Conservation (phyloP, 768 basidiomycete species). For the Termitomyces sp. region DNA sequence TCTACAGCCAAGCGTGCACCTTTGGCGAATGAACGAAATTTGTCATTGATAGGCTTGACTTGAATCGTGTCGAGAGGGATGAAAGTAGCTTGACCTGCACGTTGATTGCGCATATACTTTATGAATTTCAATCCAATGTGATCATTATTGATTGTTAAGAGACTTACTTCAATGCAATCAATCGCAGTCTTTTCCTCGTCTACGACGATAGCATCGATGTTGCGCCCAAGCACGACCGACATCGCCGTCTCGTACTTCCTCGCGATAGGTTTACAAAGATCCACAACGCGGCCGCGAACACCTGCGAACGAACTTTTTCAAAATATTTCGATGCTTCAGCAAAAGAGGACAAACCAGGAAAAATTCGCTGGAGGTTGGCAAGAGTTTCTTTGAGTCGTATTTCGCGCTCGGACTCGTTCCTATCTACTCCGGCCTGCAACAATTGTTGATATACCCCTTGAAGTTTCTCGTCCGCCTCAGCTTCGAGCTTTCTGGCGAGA, state of each 20-base stretch:
- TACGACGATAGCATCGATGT: slow-evolving; percentile 94
- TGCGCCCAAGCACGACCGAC: slow-evolving; percentile 86
- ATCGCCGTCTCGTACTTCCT: slow-evolving; percentile 92
- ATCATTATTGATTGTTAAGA: background rate
- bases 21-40: slow-evolving; percentile 88
- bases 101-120: slow-evolving; percentile 92
- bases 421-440: slow-evolving; percentile 87
- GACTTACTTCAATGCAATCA: slow-evolving; percentile 87
- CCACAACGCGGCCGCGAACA: slow-evolving; percentile 88
- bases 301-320: slow-evolving; percentile 38
- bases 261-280: slow-evolving; percentile 91
- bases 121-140: background rate
- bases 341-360: slow-evolving; percentile 57
- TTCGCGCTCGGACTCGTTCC: slow-evolving; percentile 82
- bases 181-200: slow-evolving; percentile 97
- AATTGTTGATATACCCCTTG: slow-evolving; percentile 78
- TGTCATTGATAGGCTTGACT: slow-evolving; percentile 90
- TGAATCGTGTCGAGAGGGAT: slow-evolving; percentile 98
- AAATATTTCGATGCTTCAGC: background rate
- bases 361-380: slow-evolving; percentile 78
- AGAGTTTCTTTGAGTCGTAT: slow-evolving; percentile 82
- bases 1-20: slow-evolving; percentile 85
- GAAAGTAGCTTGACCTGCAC: slow-evolving; percentile 95
- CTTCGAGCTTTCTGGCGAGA: slow-evolving; percentile 72
- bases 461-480: slow-evolving; percentile 90